These are phyloP conservation scores for Westerdykella sp. DNA, from an alignment of 2,329 filamentous ascomycete species.

Conservation along the genomic window DNA sequence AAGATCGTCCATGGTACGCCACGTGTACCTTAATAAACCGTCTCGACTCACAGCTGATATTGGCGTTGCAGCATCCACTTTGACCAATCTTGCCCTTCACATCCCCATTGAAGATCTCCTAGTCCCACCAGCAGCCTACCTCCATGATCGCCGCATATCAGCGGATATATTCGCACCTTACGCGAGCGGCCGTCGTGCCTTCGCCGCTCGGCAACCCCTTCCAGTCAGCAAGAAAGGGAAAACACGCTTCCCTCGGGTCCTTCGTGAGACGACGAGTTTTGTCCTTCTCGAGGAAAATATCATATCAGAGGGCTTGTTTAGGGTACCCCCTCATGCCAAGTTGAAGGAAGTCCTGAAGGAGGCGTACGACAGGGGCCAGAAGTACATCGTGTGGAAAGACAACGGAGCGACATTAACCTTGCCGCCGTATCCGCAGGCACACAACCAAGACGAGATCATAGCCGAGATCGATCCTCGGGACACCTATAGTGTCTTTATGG, in stretches of 20 bases:
- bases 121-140: conserved; percentile 50
- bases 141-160: conserved; percentile 48
- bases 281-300: conserved; percentile 45
- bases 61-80: conserved; percentile 39
- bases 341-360: conserved; percentile 48
- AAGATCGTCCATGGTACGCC: conserved; percentile 51
- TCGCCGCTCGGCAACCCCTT: conserved; percentile 44
- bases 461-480: conserved; percentile 44
- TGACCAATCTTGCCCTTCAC: conserved; percentile 46
- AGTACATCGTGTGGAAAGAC: conserved; percentile 50
- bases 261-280: conserved; percentile 50
- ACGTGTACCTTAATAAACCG: neutral
- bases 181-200: conserved; percentile 43
- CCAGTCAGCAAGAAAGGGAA: conserved; percentile 41
- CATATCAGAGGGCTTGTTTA: conserved; percentile 48
- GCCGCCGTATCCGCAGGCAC: conserved; percentile 26
- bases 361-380: conserved; percentile 51
- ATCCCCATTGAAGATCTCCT: conserved; percentile 49
- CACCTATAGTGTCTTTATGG: conserved; percentile 49
- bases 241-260: conserved; percentile 46
- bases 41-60: neutral
- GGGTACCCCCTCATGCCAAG: conserved; percentile 47
- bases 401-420: conserved; percentile 29
- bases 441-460: conserved; percentile 39
- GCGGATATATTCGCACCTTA: conserved; percentile 45